Base-by-base conservation (phyloP, 2,329 filamentous ascomycete genomes). In the Colletotrichum camelliae region DNA sequence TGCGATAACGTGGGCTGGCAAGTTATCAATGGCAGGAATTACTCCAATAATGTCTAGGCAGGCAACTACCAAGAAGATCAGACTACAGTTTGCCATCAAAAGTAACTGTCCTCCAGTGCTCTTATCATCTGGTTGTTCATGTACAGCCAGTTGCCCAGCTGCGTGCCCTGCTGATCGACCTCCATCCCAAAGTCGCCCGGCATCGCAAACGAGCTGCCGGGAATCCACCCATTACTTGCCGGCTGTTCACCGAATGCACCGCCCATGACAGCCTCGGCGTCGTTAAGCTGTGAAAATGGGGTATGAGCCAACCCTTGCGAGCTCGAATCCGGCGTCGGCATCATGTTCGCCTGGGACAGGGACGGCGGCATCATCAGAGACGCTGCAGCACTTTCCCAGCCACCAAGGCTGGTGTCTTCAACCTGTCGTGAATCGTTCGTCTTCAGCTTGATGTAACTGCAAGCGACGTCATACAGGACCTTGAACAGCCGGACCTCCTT, bases 401-500 rank as follows among this genome's bases (percentile, higher is more conserved):
- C 21, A n/a, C 24, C 37, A 5, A 18, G 37, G 24, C n/a, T 6
- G 55, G 1, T 24, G 55, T 58, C 62, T 7, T 64, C 60, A 68
- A n/a, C 1, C 29, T 31, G 33, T 10, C 0, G 33, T 10, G 48
- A 21, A 7, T 18, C 18, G 4, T 66, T 61, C 18, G 64, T 52
- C 55, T 77, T 79, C 35, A 78, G 70, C 67, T 79, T 77, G 27
- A 80, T 58, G n/a, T 79, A 80, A 29, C 75, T 80, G 1, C 61
- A 75, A 0, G 79, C 80, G 4, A 81, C 79, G 29, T 80, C 74
- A 29, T 79, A 79, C 4, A 81, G 58, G 1, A 76, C 77, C 10
- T 77, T 78, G 75, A 80, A 81, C 7, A 81, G 70, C 5, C 77
- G 77, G 4, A 73, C 52, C 12, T 80, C 79, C 13, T 75, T 77